phyloP scores from a whole-genome alignment of 306 rosid genomes.

The Trifolium fragiferum region DNA sequence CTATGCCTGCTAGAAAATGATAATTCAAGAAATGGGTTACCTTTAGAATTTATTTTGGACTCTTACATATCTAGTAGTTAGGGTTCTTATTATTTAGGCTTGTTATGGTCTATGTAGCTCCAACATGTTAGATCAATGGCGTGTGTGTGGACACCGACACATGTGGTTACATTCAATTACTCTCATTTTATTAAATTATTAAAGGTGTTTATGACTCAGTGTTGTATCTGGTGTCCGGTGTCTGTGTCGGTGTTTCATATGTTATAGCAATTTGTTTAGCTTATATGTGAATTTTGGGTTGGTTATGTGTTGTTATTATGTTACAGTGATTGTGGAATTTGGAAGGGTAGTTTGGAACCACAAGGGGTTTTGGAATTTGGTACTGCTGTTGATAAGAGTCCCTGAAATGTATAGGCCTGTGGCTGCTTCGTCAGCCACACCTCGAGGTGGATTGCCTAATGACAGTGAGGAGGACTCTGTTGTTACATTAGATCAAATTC shows the following conservation, averaged over 20 bases:
- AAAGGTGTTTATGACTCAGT: background rate
- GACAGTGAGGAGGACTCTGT: conserved; percentile 74
- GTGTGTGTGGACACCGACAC: background rate
- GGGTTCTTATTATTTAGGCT: conserved; percentile 35
- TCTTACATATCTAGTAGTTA: conserved; percentile 15
- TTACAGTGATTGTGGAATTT: conserved; percentile 40
- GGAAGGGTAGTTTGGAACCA: conserved; percentile 35
- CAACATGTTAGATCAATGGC: background rate
- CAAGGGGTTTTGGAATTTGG: conserved; percentile 30
- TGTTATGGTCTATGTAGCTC: background rate
- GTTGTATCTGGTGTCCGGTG: background rate
- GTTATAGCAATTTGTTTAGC: conserved; percentile 31
- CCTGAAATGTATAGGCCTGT: conserved; percentile 73
- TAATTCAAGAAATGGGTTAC: conserved; percentile 39
- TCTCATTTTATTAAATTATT: too few species aligned
- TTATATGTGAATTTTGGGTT: conserved; percentile 39
- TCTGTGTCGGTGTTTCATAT: background rate
- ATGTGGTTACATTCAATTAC: too few species aligned
- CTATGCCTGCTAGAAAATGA: conserved; percentile 29
- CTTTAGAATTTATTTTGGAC: conserved; percentile 28
- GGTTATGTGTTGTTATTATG: conserved; percentile 25
- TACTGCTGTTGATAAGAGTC: conserved; percentile 44
- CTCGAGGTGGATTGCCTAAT: conserved; percentile 65
- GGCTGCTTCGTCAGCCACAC: conserved; percentile 58
- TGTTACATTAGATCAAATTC: conserved; percentile 89